Conservation (phyloP, 176 grass and related monocot genomes). For the Hsuehochloa calcarea region DNA sequence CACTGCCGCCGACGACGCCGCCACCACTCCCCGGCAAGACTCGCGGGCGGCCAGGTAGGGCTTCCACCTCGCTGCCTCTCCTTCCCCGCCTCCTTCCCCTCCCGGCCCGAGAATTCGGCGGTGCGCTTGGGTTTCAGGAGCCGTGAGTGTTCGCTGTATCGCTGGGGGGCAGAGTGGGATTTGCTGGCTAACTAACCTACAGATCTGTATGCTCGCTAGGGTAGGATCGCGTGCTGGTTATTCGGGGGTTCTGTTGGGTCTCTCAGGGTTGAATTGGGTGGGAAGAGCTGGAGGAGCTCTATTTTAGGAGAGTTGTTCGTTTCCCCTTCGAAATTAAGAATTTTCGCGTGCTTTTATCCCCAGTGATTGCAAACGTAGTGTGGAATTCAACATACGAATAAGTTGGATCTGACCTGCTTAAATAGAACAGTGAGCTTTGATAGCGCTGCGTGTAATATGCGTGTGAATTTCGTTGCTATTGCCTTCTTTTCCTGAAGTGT, state of each 20-base stretch:
- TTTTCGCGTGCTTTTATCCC: background rate
- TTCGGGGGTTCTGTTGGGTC: background rate
- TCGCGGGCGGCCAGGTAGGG: slow-evolving; percentile 37
- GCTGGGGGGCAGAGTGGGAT: slow-evolving; percentile 4
- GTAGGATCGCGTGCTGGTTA: background rate
- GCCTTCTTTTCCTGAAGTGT: slow-evolving; percentile 17
- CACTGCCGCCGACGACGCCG: background rate
- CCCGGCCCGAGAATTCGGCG: background rate
- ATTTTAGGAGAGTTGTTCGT: background rate
- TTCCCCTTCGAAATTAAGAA: background rate
- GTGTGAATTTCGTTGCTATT: slow-evolving; percentile 6
- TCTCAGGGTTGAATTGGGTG: background rate
- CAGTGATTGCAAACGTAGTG: background rate
- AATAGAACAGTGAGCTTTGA: background rate
- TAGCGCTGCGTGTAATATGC: background rate
- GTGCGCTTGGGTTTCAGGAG: background rate
- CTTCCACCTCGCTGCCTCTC: background rate
- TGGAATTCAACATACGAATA: background rate
- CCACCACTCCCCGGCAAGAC: background rate
- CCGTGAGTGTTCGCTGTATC: background rate
- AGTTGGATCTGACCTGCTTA: slow-evolving; percentile 24
- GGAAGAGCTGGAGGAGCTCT: slow-evolving; percentile 1
- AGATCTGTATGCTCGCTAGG: slow-evolving; percentile 20
- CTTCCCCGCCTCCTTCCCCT: background rate
- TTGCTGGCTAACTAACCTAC: background rate